Base-by-base conservation (phyloP, 306 rosid genomes). In the Vigna hirtella region DNA sequence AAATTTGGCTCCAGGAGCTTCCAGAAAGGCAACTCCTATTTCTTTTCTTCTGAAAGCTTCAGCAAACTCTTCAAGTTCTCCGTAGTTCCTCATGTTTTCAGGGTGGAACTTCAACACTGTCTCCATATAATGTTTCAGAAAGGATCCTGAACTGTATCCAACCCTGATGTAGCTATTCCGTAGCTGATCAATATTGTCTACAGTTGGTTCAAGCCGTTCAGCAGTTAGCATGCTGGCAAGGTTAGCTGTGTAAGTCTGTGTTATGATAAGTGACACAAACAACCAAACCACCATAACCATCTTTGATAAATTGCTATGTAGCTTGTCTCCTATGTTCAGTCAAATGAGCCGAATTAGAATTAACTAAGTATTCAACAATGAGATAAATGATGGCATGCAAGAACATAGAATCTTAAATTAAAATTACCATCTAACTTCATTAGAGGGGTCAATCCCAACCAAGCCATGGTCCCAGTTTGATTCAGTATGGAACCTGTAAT, bases 241-340 rank as follows among this genome's bases (percentile, higher is more conserved):
- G 66, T 64, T 89, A 9, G 89, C 93, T 5, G 86, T 85, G 73
- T 86, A 86, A 5, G 82, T 72, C 49, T 87, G 91, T 30, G 79
- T 81, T 13, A 89, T 77, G 76, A 87, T 70, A 1, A 89, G 83
- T 0, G 88, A 83, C 49, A 89, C 83, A 70, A 85, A 89, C 16
- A 85, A 14, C 93, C 93, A 89, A 2, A 81, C 81, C 77, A 87
- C 81, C 84, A 79, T 79, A 51, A 81, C 72, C 83, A 85, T 77
- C 73, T 86, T 18, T 2, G 93, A 85, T n/a, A 89, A 72, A 63
- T 81, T 81, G 76, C 76, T 87, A 22, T 79, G 83, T 17, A 85
- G 70, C 80, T 73, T 78, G 0, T 38, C 76, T 16, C 90, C 92
- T 84, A 47, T 30, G 40, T 2, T 50, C 49, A 62, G 3, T 26